These are phyloP conservation scores for Leccinum variicolor DNA, from an alignment of 768 basidiomycete species.

Conservation along the genomic window DNA sequence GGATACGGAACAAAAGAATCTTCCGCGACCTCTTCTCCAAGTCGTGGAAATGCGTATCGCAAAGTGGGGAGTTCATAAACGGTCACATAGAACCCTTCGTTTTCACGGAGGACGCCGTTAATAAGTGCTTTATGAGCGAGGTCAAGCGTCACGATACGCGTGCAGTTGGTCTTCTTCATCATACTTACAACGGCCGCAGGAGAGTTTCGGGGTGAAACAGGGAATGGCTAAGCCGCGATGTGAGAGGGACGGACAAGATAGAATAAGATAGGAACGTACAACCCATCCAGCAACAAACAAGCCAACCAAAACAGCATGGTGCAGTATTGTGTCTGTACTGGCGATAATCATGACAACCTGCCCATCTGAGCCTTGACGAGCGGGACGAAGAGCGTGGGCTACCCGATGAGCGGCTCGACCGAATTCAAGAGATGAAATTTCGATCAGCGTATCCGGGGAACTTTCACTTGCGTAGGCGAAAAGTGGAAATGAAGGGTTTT, in stretches of 20 bases:
- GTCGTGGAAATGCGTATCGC: constrained; percentile 37
- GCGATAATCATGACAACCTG: constrained; percentile 24
- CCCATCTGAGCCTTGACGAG: constrained; percentile 19
- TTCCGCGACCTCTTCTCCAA: constrained; percentile 30
- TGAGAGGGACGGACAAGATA: constrained; percentile 12
- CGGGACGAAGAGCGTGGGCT: constrained; percentile 39
- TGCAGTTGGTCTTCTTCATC: constrained; percentile 22
- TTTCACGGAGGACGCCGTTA: neutral
- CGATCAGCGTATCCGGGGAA: constrained; percentile 6
- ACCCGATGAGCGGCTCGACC: constrained; percentile 30
- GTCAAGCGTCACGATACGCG: constrained; percentile 18
- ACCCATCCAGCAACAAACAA: constrained; percentile 39
- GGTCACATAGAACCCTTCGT: neutral
- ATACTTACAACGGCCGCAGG: constrained; percentile 33
- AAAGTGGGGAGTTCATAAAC: constrained; percentile 21
- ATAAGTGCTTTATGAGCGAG: constrained; percentile 19
- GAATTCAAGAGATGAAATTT: constrained; percentile 27
- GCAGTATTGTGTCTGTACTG: constrained; percentile 32
- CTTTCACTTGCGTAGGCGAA: constrained; percentile 15
- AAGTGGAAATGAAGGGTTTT: constrained; percentile 21
- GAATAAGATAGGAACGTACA: constrained; percentile 8
- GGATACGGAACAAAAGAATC: constrained; percentile 21
- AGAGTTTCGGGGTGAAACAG: constrained; percentile 41
- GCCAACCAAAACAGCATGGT: constrained; percentile 32
- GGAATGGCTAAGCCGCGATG: constrained; percentile 29